Evolutionary conservation across 1,139 yeast species (phyloP).

Genomic region (Suhomyces bolitotheri): DNA sequence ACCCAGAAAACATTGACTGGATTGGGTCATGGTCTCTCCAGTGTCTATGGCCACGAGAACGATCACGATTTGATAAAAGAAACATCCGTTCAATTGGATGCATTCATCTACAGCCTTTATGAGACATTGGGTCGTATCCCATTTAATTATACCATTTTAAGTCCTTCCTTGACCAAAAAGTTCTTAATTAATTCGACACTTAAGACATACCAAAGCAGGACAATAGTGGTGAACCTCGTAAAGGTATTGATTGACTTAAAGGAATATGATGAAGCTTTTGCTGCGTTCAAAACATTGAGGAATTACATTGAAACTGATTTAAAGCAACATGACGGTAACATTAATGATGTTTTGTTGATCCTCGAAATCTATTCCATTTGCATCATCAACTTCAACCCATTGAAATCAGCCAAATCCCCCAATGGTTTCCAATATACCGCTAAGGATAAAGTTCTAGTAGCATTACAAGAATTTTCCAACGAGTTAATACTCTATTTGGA

Average conservation of each 20-base stretch:
- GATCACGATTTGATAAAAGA: slow-evolving; percentile 7
- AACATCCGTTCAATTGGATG: slow-evolving; percentile 25
- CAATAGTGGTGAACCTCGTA: slow-evolving; percentile 35
- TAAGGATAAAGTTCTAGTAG: slow-evolving; percentile 23
- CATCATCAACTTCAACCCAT: slow-evolving; percentile 40
- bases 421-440: slow-evolving; percentile 28
- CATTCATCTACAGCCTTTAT: slow-evolving; percentile 37
- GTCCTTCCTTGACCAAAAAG: slow-evolving; percentile 32
- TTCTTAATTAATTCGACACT: slow-evolving; percentile 34
- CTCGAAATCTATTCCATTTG: slow-evolving; percentile 40
- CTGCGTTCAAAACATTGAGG: slow-evolving; percentile 42
- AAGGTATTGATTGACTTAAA: slow-evolving; percentile 35
- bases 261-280: slow-evolving; percentile 48
- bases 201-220: slow-evolving; percentile 42
- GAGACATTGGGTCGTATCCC: slow-evolving; percentile 31
- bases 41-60: slow-evolving; percentile 6
- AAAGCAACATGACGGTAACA: slow-evolving; percentile 34
- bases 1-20: slow-evolving; percentile 5
- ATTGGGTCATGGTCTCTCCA: slow-evolving; percentile 4
- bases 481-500: slow-evolving; percentile 28
- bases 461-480: slow-evolving; percentile 21
- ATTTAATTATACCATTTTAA: slow-evolving; percentile 23
- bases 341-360: slow-evolving; percentile 38
- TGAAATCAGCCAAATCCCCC: slow-evolving; percentile 19
- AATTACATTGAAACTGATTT: slow-evolving; percentile 38